Evolutionary conservation across 805 yeast species (phyloP), one percentile per base, ranked within the genome.

Genomic region (Lipomyces chichibuensis): DNA sequence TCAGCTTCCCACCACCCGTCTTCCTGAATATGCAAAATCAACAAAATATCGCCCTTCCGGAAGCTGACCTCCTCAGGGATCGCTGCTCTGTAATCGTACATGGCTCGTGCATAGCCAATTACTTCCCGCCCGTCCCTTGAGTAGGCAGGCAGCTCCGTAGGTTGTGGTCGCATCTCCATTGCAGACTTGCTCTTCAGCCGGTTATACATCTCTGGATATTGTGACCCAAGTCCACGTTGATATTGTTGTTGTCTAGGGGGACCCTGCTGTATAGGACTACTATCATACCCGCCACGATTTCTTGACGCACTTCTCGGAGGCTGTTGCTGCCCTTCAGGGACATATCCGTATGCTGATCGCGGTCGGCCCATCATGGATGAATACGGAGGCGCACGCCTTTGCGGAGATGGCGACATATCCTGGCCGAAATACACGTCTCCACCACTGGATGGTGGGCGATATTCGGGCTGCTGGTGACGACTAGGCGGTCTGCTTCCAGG

Each of bases 1-100:
- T 87, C 91, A 39, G 86, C 87, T 72, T 85, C 87, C 91, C 91
- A 88, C 91, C 91, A 87, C 0, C 90, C 90, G 71, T 87, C 91
- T 27, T 87, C 87, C 74, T 87, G 90, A 81, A 80, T 84, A 57
- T 81, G 82, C 20, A 86, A 72, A 2, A 87, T 84, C 64, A 85
- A 77, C 59, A 87, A 74, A 2, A 82, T 73, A 69, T 88, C 91
- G 65, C 84, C 86, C 73, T 85, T 85, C 56, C 84, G 80, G 79
- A 87, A 88, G 7, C 84, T 77, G 8, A 87, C 80, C 68, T 87
- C 91, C 62, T 85, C 88, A 17, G 87, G 86, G 32, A 87, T 84
- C 2, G 83, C 83, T 0, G 90, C 89, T 2, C 81, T 78, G 76
- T 87, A 87, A 61, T 83, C 87, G 70, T 84, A 88, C 62, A 81